Evolutionary conservation across 352 stramenopile genomes (phyloP).

Genomic region (Phytophthora capsici): DNA sequence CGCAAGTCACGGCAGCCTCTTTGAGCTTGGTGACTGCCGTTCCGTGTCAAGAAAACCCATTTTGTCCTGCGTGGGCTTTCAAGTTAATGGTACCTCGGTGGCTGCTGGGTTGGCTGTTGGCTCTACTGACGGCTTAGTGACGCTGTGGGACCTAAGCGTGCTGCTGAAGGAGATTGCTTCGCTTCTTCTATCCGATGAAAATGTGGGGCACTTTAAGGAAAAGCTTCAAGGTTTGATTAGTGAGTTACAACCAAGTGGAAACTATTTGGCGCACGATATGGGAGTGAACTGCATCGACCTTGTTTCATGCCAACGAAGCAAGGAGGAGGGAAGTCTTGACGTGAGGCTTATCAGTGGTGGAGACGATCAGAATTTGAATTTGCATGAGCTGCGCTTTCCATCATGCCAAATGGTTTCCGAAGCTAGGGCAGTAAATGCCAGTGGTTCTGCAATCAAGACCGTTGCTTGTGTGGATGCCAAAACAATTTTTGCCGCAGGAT

Average conservation of each 20-base stretch:
- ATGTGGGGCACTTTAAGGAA: constrained; percentile 9
- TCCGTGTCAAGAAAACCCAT: constrained; percentile 80
- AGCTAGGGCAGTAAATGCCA: constrained; percentile 62
- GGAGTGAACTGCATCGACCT: constrained; percentile 74
- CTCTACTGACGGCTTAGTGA: constrained; percentile 83
- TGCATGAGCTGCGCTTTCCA: constrained; percentile 48
- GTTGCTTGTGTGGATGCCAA: constrained; percentile 47
- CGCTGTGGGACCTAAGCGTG: constrained; percentile 67
- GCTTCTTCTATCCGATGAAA: constrained; percentile 20
- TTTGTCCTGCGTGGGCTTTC: constrained; percentile 65
- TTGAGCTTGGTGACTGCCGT: constrained; percentile 62
- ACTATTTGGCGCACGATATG: constrained; percentile 87
- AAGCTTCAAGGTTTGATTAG: constrained; percentile 39
- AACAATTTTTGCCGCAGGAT: constrained; percentile 69
- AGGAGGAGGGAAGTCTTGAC: constrained; percentile 20
- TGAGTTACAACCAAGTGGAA: constrained; percentile 43
- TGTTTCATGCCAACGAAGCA: constrained; percentile 26
- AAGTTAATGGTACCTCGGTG: constrained; percentile 20
- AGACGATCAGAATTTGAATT: constrained; percentile 77
- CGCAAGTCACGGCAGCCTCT: constrained; percentile 27
- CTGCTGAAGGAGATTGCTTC: constrained; percentile 31
- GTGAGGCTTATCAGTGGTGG: constrained; percentile 81
- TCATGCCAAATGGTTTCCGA: constrained; percentile 45
- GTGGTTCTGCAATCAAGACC: constrained; percentile 83
- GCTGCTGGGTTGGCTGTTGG: constrained; percentile 69